Evolutionary conservation across 1,139 yeast species (phyloP), one percentile per base, ranked within the genome.

Genomic region (Suhomyces maxii): DNA sequence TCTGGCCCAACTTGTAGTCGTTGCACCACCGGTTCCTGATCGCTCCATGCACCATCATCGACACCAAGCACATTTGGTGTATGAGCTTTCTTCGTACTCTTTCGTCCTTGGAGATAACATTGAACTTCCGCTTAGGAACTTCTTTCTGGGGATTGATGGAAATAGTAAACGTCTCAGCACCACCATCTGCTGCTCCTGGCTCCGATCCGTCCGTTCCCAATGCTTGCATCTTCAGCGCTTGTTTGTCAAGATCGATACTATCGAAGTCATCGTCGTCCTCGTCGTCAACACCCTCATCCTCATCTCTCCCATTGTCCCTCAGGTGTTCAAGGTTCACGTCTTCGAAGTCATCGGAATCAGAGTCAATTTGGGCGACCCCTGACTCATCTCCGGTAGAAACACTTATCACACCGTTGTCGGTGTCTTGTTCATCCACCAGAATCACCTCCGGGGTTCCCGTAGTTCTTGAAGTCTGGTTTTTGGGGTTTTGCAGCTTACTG

Each of bases 21-120:
- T 81, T 82, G 50, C 90, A 79, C 96, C 96, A 89, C n/a, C 67
- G 56, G 60, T 89, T 91, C 13, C 95, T 71, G 1, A 80, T 55
- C 1, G 74, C 71, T 0, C 89, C 95, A 62, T 87, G 95, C 4
- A 76, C 63, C 31, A 86, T 61, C 77, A 88, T 77, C 38, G 79
- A 61, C 12, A 80, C 68, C 3, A 91, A 55, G 53, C 81, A 80
- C 48, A 77, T 57, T 64, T 81, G 77, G 61, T 91, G 97, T n/a
- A 83, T 65, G 0, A 63, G 52, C 40, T 69, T 66, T 28, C 97
- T 68, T 36, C 60, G 64, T 0, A 60, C 59, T 26, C 86, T 69
- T 54, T 86, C 91, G 40, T 79, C 84, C 48, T 71, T 75, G 32
- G 77, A 56, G 25, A 84, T 73, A 3, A 76, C 63, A 45, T 68